Evolutionary conservation across 208 protist species (phyloP), one percentile per base, ranked within the genome.

Genomic region (Acanthamoeba healyi): DNA sequence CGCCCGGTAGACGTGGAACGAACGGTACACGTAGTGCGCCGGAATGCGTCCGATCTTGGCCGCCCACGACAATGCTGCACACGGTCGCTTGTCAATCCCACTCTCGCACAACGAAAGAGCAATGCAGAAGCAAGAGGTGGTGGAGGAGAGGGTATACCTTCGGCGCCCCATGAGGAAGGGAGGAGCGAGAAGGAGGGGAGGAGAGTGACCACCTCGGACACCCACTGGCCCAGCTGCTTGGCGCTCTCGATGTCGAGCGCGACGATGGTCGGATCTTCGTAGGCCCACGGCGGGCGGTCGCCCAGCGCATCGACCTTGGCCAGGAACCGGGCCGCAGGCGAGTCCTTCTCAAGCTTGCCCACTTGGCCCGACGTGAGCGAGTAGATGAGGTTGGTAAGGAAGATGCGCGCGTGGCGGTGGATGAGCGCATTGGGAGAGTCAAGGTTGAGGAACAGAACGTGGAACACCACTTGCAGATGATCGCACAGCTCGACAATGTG

Each of bases 1-100:
- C 17, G 82, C 82, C 5, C 56, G 42, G 24, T 90, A 90, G 32
- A 90, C 54, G 32, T 90, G 82, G 82, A 90, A 90, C 24, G 82
- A 90, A 19, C 82, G 82, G 36, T 90, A 90, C 24, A 90, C 82
- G 40, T 70, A 90, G 51, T 90, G 82, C 34, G 82, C 51, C 29
- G 82, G 82, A n/a, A 90, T 46, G 51, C 82, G 82, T 19, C 82
- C 82, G 34, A 90, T 90, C 42, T 67, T 58, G 54, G 51, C 42
- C 36, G 82, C 82, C 82, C 82, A 90, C 24, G 36, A 46, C 2
- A 90, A 29, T 6, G 82, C 74, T 86, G 34, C 56, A n/a, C 56
- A n/a, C n/a, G n/a, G n/a, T n/a, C n/a, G n/a, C n/a, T n/a, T 56
- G 44, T 49, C 44, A 12, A 49, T 12, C 4, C 44, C 44, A 49